Base-by-base conservation (phyloP, 2,329 filamentous ascomycete genomes). In the Dissoconium aciculare region DNA sequence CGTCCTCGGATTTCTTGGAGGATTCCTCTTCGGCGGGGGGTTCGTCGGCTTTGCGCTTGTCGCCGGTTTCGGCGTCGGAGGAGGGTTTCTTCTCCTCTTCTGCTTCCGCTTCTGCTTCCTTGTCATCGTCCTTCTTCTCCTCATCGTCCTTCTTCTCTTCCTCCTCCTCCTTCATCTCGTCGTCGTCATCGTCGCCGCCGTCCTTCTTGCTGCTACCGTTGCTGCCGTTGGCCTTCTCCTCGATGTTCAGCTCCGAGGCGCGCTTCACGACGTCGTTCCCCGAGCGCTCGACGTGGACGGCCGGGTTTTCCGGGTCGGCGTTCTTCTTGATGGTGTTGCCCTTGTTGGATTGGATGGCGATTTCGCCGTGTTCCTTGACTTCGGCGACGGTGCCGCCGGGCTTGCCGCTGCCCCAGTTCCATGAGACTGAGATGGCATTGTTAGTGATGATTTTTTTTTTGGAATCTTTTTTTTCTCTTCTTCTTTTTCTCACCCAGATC, bases 251-350 rank as follows among this genome's bases (percentile, higher is more conserved):
- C 53, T 77, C 72, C 26, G 62, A 66, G 9, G 71, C 68, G 38
- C 62, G 62, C 57, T 77, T 75, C 31, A 74, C 70, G 12, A 75
- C 71, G 49, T 77, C 71, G 43, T 76, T 74, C 28, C 72, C 71
- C 10, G 62, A 57, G 27, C 70, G 62, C 43, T 61, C 59, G 43
- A 77, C 54, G 39, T 67, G 64, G 4, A 77, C 67, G 17, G 71
- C 73, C 3, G 71, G 72, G 40, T 77, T 70, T 12, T 62, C 61
- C 15, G 66, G 62, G 15, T 68, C 63, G 30, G 69, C 72, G 23
- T 69, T 71, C 56, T 71, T 74, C 54, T 67, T 71, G 50, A 77
- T 67, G 15, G 64, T 70, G 51, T 77, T 78, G 43, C 72, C 71
- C 30, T 58, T 59, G 46, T 75, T 66, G 26, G 70, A 69, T 44